These are phyloP conservation scores for Cicer yamashitae DNA, from an alignment of 306 rosid genomes.

Conservation along the genomic window DNA sequence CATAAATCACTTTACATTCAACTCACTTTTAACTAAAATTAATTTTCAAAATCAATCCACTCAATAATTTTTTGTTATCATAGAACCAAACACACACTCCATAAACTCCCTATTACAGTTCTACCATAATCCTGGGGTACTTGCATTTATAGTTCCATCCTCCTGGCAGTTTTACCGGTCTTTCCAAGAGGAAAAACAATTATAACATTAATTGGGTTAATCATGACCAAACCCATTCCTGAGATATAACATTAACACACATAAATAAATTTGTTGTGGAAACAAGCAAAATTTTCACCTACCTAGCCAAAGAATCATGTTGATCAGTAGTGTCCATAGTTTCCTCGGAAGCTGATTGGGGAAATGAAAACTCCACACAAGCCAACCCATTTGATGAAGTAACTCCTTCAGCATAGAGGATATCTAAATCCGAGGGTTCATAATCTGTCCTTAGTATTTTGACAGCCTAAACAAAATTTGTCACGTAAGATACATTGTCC, in stretches of 20 bases:
- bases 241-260: conserved; percentile 22
- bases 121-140: conserved; percentile 30
- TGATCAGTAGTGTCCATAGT: conserved; percentile 61
- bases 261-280: conserved; percentile 4
- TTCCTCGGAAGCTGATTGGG: conserved; percentile 68
- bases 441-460: conserved; percentile 85
- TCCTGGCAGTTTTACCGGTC: neutral
- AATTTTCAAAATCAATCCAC: no score
- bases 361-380: conserved; percentile 92
- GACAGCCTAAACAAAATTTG: conserved; percentile 68
- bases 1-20: no score
- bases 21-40: no score
- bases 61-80: no score
- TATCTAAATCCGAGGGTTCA: conserved; percentile 94
- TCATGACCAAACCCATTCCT: conserved; percentile 18
- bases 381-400: conserved; percentile 96
- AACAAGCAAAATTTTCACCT: conserved; percentile 32
- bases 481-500: conserved; percentile 44
- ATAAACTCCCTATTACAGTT: neutral
- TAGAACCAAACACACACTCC: neutral
- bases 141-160: neutral
- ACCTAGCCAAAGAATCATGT: conserved; percentile 79
- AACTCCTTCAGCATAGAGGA: conserved; percentile 94
- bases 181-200: conserved; percentile 35
- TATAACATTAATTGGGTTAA: conserved; percentile 35